Evolutionary conservation across 805 yeast species (phyloP).

Genomic region (Myxozyma mucilagina): DNA sequence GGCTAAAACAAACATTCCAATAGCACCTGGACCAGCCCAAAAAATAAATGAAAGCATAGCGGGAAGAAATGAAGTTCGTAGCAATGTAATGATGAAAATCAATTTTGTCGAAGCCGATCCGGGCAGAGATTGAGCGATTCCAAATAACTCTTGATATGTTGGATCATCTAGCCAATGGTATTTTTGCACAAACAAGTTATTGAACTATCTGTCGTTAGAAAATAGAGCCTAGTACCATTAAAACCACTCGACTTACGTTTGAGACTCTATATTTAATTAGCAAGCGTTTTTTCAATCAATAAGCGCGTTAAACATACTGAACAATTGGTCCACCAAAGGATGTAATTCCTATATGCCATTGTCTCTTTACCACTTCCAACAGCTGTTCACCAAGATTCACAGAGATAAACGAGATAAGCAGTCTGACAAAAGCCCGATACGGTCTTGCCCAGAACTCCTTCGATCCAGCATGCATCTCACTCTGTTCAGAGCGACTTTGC

Average conservation of each 20-base stretch:
- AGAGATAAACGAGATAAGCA: constrained; percentile 1
- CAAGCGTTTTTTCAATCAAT: background rate
- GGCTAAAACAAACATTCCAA: constrained; percentile 25
- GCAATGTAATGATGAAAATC: constrained; percentile 24
- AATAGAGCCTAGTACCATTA: background rate
- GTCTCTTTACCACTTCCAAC: constrained; percentile 23
- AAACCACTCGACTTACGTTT: background rate
- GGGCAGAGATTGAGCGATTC: constrained; percentile 26
- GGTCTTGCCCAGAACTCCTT: background rate
- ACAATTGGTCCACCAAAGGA: constrained; percentile 29
- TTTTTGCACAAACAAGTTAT: constrained; percentile 21
- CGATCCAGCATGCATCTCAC: background rate
- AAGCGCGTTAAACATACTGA: constrained; percentile 14
- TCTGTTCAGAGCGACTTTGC: too few relatives aligned
- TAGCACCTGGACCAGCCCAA: constrained; percentile 30
- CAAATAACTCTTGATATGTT: constrained; percentile 27
- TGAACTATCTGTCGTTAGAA: constrained; percentile 11
- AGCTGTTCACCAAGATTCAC: constrained; percentile 9
- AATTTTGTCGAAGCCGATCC: constrained; percentile 31
- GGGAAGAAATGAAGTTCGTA: constrained; percentile 23
- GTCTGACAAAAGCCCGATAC: background rate
- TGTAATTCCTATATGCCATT: constrained; percentile 29
- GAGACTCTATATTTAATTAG: background rate
- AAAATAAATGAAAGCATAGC: constrained; percentile 24
- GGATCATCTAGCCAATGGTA: constrained; percentile 25